These are phyloP conservation scores for Yamadazyma jaroonii DNA, from an alignment of 1,139 yeast species.

Conservation along the genomic window DNA sequence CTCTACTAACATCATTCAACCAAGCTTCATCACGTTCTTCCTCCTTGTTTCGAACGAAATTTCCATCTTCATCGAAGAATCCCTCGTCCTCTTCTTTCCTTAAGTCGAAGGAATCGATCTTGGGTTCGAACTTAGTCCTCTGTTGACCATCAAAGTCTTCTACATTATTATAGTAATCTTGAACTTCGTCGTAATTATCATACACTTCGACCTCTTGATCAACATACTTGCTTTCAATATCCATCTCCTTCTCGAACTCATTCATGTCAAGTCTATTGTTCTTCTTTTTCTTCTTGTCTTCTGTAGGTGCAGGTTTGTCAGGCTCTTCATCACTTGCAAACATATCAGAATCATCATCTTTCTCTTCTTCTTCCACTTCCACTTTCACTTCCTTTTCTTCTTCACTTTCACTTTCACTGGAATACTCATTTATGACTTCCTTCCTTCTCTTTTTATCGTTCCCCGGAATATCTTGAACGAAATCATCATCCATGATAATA, in stretches of 20 bases:
- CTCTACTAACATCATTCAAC: conserved; percentile 36
- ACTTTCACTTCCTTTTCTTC: conserved; percentile 6
- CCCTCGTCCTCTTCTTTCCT: conserved; percentile 60
- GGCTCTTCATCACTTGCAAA: conserved; percentile 32
- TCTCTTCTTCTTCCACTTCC: conserved; percentile 2
- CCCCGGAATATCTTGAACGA: conserved; percentile 25
- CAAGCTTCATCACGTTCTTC: conserved; percentile 25
- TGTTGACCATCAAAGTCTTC: conserved; percentile 2
- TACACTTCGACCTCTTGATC: conserved; percentile 4
- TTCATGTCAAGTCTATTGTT: conserved; percentile 62
- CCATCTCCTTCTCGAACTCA: conserved; percentile 20
- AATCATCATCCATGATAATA: conserved; percentile 12
- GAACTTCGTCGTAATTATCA: conserved; percentile 6
- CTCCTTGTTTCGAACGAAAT: conserved; percentile 46
- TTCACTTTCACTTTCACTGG: conserved; percentile 21
- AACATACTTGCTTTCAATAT: conserved; percentile 2
- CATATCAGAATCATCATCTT: conserved; percentile 33
- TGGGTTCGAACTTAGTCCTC: not conserved
- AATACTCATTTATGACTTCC: conserved; percentile 25
- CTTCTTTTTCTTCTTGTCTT: conserved; percentile 32
- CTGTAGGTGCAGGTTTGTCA: conserved; percentile 1
- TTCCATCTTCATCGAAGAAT: conserved; percentile 60
- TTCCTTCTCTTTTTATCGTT: conserved; percentile 21
- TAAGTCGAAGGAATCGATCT: conserved; percentile 60
- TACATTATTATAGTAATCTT: conserved; percentile 3